phyloP scores from a whole-genome alignment of 2,329 filamentous ascomycete species.

The Lomentospora prolificans region DNA sequence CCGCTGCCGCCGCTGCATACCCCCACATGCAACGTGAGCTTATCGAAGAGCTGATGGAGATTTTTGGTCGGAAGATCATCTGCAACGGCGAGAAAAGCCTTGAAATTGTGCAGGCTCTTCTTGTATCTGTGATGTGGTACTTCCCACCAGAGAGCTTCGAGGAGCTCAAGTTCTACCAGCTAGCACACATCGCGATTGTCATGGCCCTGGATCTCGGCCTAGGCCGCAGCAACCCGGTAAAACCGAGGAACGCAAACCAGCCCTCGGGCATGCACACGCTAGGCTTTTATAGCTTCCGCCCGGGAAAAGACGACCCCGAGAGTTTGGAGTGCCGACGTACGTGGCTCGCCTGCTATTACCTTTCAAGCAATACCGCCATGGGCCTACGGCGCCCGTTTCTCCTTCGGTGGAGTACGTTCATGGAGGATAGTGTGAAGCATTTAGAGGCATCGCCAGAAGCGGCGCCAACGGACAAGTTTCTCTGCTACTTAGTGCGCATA shows the following conservation, averaged over 20 bases:
- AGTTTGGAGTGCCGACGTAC: constrained; percentile 45
- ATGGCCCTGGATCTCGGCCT: constrained; percentile 81
- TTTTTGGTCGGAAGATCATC: constrained; percentile 65
- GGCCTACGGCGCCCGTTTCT: constrained; percentile 51
- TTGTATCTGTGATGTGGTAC: constrained; percentile 75
- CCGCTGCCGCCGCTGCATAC: constrained; percentile 50
- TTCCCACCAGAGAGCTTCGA: constrained; percentile 74
- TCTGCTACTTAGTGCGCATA: constrained; percentile 50
- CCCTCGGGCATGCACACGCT: not conserved
- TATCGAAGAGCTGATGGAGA: constrained; percentile 59
- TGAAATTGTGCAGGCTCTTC: constrained; percentile 71
- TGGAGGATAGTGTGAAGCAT: constrained; percentile 48
- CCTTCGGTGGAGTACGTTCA: constrained; percentile 50
- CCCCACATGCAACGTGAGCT: constrained; percentile 49
- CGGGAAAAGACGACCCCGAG: constrained; percentile 30
- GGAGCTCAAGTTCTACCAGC: constrained; percentile 82
- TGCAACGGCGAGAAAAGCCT: constrained; percentile 70
- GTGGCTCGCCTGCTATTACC: constrained; percentile 50
- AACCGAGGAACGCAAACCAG: constrained; percentile 21
- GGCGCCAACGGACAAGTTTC: constrained; percentile 43
- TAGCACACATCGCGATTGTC: constrained; percentile 69
- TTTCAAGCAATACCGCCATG: constrained; percentile 50
- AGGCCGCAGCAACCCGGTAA: constrained; percentile 37
- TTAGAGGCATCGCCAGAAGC: constrained; percentile 45
- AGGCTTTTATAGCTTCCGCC: not conserved